Percentiles rank a stretch among this genome's conserved stretches.
Conservation (phyloP, 345 rosid species). For the Diplotaxis tenuifolia region DNA sequence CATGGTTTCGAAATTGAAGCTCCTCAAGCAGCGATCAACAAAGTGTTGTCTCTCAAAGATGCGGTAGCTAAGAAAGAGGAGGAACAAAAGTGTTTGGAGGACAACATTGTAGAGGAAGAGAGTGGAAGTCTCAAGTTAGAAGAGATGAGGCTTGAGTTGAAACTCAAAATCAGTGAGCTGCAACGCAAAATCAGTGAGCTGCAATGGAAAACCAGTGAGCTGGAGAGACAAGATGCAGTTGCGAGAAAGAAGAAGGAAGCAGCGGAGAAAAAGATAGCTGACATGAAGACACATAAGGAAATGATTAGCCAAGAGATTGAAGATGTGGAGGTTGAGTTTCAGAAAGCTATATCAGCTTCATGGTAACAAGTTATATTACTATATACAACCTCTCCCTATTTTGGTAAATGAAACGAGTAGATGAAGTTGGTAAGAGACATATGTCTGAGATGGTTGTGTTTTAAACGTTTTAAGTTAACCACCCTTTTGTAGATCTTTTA, state of each 20-base stretch:
- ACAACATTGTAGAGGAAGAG: slow-evolving; percentile 29
- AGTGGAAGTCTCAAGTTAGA: slow-evolving; percentile 23
- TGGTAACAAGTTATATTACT: slow-evolving; percentile 42
- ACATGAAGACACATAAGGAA: slow-evolving; percentile 25
- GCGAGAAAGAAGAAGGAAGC: slow-evolving; percentile 34
- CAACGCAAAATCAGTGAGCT: background rate
- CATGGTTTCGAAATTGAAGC: slow-evolving; percentile 58
- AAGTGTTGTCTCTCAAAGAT: slow-evolving; percentile 45
- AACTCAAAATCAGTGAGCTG: slow-evolving; percentile 22
- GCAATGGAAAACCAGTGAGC: slow-evolving; percentile 1
- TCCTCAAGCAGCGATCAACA: slow-evolving; percentile 42
- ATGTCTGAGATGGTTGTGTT: background rate
- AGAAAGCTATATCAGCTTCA: slow-evolving; percentile 38
- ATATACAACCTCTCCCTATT: background rate
- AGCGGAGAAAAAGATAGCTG: slow-evolving; percentile 15
- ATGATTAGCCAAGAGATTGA: slow-evolving; percentile 16
- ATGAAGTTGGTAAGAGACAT: background rate
- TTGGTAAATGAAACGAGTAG: background rate
- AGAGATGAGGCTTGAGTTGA: slow-evolving; percentile 30
- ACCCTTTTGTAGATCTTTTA: background rate
- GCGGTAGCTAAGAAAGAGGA: slow-evolving; percentile 29
- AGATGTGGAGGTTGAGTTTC: slow-evolving; percentile 32
- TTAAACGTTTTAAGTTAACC: background rate
- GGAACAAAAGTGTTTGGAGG: slow-evolving; percentile 36
- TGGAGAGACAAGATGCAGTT: slow-evolving; percentile 36